A percentile compares a stretch with the other conserved stretches of the same genome.
Conservation (phyloP, 108 stramenopile species). For the Stephanodiscus minutulus region DNA sequence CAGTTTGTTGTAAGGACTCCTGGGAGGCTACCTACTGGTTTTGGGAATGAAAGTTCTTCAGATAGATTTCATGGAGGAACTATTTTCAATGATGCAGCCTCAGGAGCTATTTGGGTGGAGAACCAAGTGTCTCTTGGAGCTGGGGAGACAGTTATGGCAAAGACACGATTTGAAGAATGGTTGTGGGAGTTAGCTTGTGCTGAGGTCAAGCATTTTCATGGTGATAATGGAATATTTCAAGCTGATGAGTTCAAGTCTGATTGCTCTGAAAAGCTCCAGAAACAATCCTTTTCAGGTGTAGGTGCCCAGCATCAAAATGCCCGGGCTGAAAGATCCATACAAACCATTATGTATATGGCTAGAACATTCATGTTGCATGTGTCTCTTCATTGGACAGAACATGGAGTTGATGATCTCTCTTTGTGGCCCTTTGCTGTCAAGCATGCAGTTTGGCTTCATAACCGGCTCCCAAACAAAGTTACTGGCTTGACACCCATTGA, state of each 20-base stretch:
- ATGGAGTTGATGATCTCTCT: background rate
- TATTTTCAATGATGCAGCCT: conserved; percentile 18
- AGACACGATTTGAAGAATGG: conserved; percentile 30
- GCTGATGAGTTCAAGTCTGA: background rate
- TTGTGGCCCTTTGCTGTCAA: conserved; percentile 34
- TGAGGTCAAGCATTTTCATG: conserved; percentile 26
- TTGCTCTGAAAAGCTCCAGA: background rate
- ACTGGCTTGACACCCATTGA: conserved; percentile 24
- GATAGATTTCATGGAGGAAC: conserved; percentile 28
- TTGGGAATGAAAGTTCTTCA: conserved; percentile 33
- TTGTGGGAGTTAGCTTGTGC: conserved; percentile 1
- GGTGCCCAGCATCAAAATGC: conserved; percentile 55
- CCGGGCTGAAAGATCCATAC: conserved; percentile 43
- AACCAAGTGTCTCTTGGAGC: conserved; percentile 35
- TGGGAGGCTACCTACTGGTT: conserved; percentile 26
- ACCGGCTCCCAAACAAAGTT: conserved; percentile 16
- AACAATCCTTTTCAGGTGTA: conserved; percentile 38
- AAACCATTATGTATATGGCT: conserved; percentile 39
- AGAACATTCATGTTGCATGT: conserved; percentile 46
- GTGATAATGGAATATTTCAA: conserved; percentile 37
- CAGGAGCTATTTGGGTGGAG: conserved; percentile 1
- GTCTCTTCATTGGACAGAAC: conserved; percentile 39
- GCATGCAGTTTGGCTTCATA: conserved; percentile 28
- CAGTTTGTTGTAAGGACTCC: conserved; percentile 1
- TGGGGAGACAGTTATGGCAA: conserved; percentile 26